Percentiles rank a stretch among this genome's conserved stretches.
Conservation (phyloP, 2,329 filamentous ascomycete genomes). For the Davidsoniella eucalypti region DNA sequence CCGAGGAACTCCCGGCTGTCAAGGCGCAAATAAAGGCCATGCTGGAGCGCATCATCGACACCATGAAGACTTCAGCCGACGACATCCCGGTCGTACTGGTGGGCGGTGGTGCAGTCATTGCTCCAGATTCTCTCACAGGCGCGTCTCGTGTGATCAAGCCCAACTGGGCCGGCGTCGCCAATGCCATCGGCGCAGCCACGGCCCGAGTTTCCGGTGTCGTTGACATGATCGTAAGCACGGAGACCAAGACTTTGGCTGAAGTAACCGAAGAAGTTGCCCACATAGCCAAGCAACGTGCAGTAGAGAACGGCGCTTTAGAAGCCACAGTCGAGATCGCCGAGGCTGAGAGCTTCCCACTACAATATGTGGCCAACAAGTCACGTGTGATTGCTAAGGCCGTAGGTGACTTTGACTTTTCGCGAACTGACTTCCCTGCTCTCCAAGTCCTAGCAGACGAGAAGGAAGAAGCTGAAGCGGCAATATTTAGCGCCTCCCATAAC, state of each 20-base stretch:
- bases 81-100: conserved; percentile 44
- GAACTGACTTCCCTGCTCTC: conserved; percentile 16
- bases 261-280: conserved; percentile 26
- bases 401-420: conserved; percentile 31
- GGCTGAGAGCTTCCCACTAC: conserved; percentile 36
- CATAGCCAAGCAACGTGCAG: conserved; percentile 16
- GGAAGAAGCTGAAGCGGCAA: not conserved
- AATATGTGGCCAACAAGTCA: conserved; percentile 32
- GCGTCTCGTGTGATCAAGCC: conserved; percentile 40
- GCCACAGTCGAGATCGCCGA: conserved; percentile 32
- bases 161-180: conserved; percentile 41
- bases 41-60: conserved; percentile 40
- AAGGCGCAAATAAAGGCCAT: conserved; percentile 27
- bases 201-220: conserved; percentile 39
- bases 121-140: conserved; percentile 36
- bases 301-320: conserved; percentile 23
- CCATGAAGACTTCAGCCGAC: conserved; percentile 45
- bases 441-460: not conserved
- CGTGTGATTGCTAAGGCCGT: conserved; percentile 42
- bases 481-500: conserved; percentile 4
- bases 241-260: conserved; percentile 23
- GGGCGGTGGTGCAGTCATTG: conserved; percentile 44
- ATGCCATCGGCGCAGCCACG: conserved; percentile 48
- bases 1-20: conserved; percentile 12
- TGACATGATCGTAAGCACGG: conserved; percentile 34